A percentile compares a stretch with the other conserved stretches of the same genome.
These are phyloP conservation scores for Ophiostoma ips DNA, from an alignment of 2,329 filamentous ascomycete genomes.

Conservation along the genomic window DNA sequence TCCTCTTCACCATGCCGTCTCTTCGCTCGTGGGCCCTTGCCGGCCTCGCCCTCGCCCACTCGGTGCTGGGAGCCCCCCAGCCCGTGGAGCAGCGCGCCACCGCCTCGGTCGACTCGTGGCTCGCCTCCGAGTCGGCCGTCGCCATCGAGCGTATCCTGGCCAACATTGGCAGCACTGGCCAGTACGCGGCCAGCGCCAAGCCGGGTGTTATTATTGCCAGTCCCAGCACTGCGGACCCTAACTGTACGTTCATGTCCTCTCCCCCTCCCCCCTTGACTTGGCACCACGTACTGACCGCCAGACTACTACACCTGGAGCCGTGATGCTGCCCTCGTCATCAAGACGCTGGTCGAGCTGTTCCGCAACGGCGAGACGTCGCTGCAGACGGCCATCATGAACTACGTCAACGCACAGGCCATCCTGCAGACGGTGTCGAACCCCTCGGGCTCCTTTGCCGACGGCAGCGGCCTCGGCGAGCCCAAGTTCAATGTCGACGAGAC, in stretches of 20 bases:
- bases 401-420: constrained; percentile 50
- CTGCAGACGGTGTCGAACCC: constrained; percentile 57
- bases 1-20: constrained; percentile 5
- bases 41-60: constrained; percentile 2
- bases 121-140: constrained; percentile 36
- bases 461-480: constrained; percentile 51
- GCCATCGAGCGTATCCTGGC: constrained; percentile 38
- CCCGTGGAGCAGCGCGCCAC: not conserved
- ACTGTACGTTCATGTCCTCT: constrained; percentile 33
- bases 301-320: constrained; percentile 68
- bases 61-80: constrained; percentile 3
- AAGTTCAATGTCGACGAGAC: constrained; percentile 55
- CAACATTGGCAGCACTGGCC: constrained; percentile 45
- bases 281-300: not conserved
- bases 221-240: constrained; percentile 37
- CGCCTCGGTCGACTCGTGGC: constrained; percentile 31
- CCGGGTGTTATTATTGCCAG: constrained; percentile 43
- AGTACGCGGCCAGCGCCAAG: constrained; percentile 31
- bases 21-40: constrained; percentile 6
- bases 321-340: constrained; percentile 58
- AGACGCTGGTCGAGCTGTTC: constrained; percentile 54
- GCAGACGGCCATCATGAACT: constrained; percentile 50
- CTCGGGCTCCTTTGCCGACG: constrained; percentile 42
- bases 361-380: constrained; percentile 28
- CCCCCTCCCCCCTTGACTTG: not conserved